phyloP scores from a whole-genome alignment of 768 basidiomycete genomes.

The Coprinellus aureogranulatus region DNA sequence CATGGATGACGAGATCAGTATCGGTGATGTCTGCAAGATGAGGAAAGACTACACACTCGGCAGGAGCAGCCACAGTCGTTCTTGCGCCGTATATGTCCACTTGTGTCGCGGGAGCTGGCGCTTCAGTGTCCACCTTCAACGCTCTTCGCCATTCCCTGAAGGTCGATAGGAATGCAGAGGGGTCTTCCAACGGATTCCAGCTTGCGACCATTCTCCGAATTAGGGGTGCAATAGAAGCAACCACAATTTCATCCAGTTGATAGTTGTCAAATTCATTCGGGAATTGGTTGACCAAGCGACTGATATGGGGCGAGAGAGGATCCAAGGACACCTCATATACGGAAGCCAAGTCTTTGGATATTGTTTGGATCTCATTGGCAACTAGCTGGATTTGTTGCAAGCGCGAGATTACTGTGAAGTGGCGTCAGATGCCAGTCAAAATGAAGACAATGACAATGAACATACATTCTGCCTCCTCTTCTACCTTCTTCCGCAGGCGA shows the following conservation, averaged over 20 bases:
- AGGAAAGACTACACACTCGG: slow-evolving; percentile 32
- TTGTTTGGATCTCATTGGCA: slow-evolving; percentile 64
- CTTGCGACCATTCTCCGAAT: slow-evolving; percentile 69
- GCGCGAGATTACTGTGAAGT: slow-evolving; percentile 65
- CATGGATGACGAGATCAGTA: slow-evolving; percentile 9
- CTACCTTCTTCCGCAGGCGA: slow-evolving; percentile 64
- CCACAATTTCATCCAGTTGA: slow-evolving; percentile 85
- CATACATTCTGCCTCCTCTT: slow-evolving; percentile 77
- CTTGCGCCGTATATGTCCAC: slow-evolving; percentile 59
- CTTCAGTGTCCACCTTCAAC: slow-evolving; percentile 57
- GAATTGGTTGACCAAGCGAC: slow-evolving; percentile 69
- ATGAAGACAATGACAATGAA: slow-evolving; percentile 9
- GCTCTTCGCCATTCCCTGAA: slow-evolving; percentile 71
- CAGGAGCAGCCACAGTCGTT: slow-evolving; percentile 25
- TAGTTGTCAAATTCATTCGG: slow-evolving; percentile 73
- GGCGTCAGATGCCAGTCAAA: slow-evolving; percentile 5
- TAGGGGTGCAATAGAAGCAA: slow-evolving; percentile 84
- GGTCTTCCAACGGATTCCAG: slow-evolving; percentile 87
- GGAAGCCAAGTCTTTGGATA: slow-evolving; percentile 62
- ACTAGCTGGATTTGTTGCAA: slow-evolving; percentile 76
- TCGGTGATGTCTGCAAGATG: neutral
- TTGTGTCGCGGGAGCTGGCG: slow-evolving; percentile 39
- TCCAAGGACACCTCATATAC: slow-evolving; percentile 72
- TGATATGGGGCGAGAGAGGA: slow-evolving; percentile 69
- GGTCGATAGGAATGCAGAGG: slow-evolving; percentile 57